Evolutionary conservation across 768 basidiomycete species (phyloP).

Genomic region (Atractiella rhizophila): DNA sequence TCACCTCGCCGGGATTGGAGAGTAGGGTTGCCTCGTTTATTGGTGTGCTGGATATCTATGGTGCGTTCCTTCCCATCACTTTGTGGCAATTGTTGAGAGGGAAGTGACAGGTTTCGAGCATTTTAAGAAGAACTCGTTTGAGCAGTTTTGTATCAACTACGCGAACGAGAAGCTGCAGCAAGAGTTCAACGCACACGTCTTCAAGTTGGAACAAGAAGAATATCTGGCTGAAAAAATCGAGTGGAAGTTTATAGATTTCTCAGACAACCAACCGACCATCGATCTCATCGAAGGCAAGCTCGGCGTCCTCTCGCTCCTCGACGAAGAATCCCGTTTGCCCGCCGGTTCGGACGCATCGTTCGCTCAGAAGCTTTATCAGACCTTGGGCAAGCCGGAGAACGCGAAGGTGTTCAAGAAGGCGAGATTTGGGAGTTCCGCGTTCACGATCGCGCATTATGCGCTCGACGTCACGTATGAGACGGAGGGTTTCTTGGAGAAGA

Average conservation of each 20-base stretch:
- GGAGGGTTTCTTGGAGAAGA: constrained; percentile 96
- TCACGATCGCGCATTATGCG: constrained; percentile 95
- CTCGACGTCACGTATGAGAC: constrained; percentile 95
- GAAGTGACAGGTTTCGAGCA: constrained; percentile 12
- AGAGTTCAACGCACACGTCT: constrained; percentile 98
- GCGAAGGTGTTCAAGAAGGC: constrained; percentile 90
- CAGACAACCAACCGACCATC: constrained; percentile 92
- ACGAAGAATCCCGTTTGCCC: constrained; percentile 92
- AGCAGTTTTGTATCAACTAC: constrained; percentile 99
- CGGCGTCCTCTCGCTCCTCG: constrained; percentile 74
- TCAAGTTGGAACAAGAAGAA: constrained; percentile 97
- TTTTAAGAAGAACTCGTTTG: constrained; percentile 25
- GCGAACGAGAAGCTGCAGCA: constrained; percentile 96
- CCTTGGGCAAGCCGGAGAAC: constrained; percentile 60
- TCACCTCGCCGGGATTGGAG: constrained; percentile 83
- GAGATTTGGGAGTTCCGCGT: constrained; percentile 87
- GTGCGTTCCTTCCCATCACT: constrained; percentile 26
- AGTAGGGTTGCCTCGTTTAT: constrained; percentile 68
- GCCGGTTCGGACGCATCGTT: constrained; percentile 78
- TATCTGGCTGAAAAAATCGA: constrained; percentile 95
- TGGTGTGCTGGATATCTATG: constrained; percentile 92
- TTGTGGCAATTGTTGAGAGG: background rate
- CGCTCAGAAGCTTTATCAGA: constrained; percentile 66
- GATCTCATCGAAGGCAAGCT: constrained; percentile 94
- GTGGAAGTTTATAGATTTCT: constrained; percentile 97